Evolutionary conservation across 2,329 filamentous ascomycete species (phyloP).

Genomic region (Nannizzia gypsea): DNA sequence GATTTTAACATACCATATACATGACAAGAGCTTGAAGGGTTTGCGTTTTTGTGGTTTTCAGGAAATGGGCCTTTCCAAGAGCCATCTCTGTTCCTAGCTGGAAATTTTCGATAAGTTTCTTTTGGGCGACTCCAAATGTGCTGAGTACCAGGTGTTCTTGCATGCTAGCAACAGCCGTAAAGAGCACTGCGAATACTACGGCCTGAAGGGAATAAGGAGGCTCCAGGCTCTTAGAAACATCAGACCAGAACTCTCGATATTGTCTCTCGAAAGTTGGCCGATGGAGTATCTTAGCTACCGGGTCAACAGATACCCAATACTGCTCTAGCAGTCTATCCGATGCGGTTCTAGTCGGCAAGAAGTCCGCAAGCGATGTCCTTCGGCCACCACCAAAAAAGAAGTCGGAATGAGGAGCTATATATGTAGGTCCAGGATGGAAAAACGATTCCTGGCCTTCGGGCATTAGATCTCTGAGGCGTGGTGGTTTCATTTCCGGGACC

Average conservation of each 20-base stretch:
- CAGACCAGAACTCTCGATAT: slow-evolving; percentile 55
- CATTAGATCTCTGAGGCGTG: not conserved
- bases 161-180: slow-evolving; percentile 58
- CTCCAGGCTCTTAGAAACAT: slow-evolving; percentile 48
- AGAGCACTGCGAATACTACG: slow-evolving; percentile 56
- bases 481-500: not conserved
- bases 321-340: slow-evolving; percentile 53
- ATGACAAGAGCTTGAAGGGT: slow-evolving; percentile 66
- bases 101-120: slow-evolving; percentile 49
- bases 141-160: slow-evolving; percentile 41
- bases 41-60: slow-evolving; percentile 60
- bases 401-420: slow-evolving; percentile 55
- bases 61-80: slow-evolving; percentile 56
- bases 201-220: slow-evolving; percentile 55
- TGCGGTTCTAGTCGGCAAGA: slow-evolving; percentile 47
- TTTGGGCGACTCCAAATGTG: slow-evolving; percentile 47
- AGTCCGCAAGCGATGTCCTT: slow-evolving; percentile 44
- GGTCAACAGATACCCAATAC: slow-evolving; percentile 58
- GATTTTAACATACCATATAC: slow-evolving; percentile 49
- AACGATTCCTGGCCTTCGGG: slow-evolving; percentile 30
- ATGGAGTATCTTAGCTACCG: slow-evolving; percentile 56
- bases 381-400: slow-evolving; percentile 51
- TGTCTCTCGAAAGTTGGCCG: slow-evolving; percentile 53
- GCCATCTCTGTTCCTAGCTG: slow-evolving; percentile 56
- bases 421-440: slow-evolving; percentile 52